Base-by-base conservation (phyloP, 352 stramenopile genomes). In the Globisporangium cederbergense region DNA sequence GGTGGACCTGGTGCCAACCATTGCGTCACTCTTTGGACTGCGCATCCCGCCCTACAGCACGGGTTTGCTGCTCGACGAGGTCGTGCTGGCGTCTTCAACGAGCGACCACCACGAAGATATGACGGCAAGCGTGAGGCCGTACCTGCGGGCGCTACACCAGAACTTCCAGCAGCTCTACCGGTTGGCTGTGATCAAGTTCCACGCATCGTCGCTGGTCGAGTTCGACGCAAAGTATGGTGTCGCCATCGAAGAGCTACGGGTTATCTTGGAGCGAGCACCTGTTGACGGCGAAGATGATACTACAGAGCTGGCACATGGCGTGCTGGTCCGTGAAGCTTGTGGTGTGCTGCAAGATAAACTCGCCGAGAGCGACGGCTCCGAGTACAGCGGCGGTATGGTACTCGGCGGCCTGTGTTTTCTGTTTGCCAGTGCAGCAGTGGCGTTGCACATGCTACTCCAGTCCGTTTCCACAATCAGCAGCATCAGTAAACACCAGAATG, bases 1-100 rank as follows among this genome's bases (percentile, higher is more conserved):
- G 60, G 84, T 96, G 20, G 89, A 97, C 57, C 60, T 97, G 4
- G 89, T 95, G 18, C 86, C 86, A n/a, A 96, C 87, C 4, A 80
- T 96, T 46, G 81, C 84, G 4, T 63, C 81, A 5, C 66, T 96
- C 0, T 90, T 95, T 58, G 81, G 81, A 11, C 61, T 96, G 5
- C 68, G 53, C 0, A 93, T 96, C 36, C 88, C 88, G 1, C 18
- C 68, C 0, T 77, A 81, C 46, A 95, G 79, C 53, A 93, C 81
- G 0, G 88, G 88, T 0, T 55, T 84, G 11, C n/a, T 94, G 14
- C 68, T 96, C 3, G 65, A 85, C 25, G 77, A 89, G 52, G 76
- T 90, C 25, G 63, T 93, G 0, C 62, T 63, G 22, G 72, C 73
- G 30, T 78, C 77, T 16, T 66, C 60, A 25, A 20, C 10, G 16